Evolutionary conservation across 495 filamentous ascomycete species (phyloP), one percentile per base, ranked within the genome.

Genomic region (Chaetomium fimeti): DNA sequence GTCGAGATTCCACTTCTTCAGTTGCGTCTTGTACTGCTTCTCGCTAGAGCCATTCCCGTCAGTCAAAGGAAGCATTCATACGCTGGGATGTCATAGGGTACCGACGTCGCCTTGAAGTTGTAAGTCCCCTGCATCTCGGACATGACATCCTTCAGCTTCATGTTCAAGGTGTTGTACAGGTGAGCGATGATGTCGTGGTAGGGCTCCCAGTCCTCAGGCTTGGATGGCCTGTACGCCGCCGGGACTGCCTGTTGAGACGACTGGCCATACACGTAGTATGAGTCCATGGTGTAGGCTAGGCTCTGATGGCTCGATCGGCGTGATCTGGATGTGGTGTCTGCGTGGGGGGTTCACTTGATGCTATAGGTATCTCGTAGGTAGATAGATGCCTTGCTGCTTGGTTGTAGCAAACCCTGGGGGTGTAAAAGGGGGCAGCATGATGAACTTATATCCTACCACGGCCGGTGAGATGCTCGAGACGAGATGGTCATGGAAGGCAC

Each of bases 1-100:
- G 67, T 76, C 74, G 25, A 76, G 71, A 36, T 69, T 75, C 74
- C 74, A 76, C 66, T 75, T 75, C 57, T 76, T 76, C 60, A 76
- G 64, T 62, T 76, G 73, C 0, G 73, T 75, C 61, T 76, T 76
- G 70, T 75, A 76, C 24, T 76, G 74, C 66, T 75, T 74, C 62
- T 75, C 71, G 25, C 74, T 72, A 27, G 4, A 24, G 13, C 4
- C 2, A 53, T 29, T 38, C 7, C 20, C 5, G 60, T 63, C 20
- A 58, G 56, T 25, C 20, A 36, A 27, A 3, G 18, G 62, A 52
- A n/a, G n/a, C n/a, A n/a, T n/a, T 20, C n/a, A 25, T n/a, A 27
- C n/a, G 40, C 28, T 16, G 43, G 18, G n/a, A 3, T 27, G 20
- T 3, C 2, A 3, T 27, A 13, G 15, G 24, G 25, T n/a, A 53